Percentiles rank a stretch among this genome's conserved stretches.
These are phyloP conservation scores for Fraxinus anomala DNA, from an alignment of 257 asterid genomes.

Conservation along the genomic window DNA sequence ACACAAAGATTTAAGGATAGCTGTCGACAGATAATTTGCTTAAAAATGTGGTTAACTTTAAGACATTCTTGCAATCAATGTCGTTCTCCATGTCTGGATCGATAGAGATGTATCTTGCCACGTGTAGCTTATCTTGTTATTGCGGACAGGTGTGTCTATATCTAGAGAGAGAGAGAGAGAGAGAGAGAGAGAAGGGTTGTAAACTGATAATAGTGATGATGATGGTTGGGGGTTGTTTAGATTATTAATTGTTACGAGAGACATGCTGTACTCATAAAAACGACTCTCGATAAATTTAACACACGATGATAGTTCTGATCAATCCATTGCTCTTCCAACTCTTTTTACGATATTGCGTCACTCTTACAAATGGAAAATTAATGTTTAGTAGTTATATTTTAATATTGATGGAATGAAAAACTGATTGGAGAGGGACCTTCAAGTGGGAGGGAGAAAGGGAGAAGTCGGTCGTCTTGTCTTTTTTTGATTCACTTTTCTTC, in stretches of 20 bases:
- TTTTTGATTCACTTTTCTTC: constrained; percentile 74
- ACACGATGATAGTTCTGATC: too few species aligned
- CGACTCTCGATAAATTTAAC: too few species aligned
- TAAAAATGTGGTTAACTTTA: constrained; percentile 49
- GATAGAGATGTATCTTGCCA: not conserved
- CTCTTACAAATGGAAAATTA: too few species aligned
- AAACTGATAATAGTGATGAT: too few species aligned
- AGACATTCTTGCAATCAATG: constrained; percentile 41
- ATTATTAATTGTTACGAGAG: too few species aligned
- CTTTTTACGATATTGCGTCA: too few species aligned
- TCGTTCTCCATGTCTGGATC: constrained; percentile 32
- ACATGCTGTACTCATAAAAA: not conserved
- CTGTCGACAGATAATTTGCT: constrained; percentile 65
- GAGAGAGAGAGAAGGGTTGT: not conserved
- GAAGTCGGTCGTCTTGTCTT: constrained; percentile 67
- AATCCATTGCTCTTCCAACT: too few species aligned
- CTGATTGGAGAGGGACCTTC: constrained; percentile 89
- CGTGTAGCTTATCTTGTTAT: not conserved
- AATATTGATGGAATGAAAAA: constrained; percentile 56
- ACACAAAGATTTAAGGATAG: constrained; percentile 2
- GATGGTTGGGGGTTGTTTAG: too few species aligned
- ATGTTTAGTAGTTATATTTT: not conserved
- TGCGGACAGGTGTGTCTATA: not conserved
- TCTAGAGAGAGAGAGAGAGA: not conserved
- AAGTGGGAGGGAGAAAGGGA: constrained; percentile 36